Evolutionary conservation across 2,329 filamentous ascomycete species (phyloP), one percentile per base, ranked within the genome.

Genomic region (Coleophoma crateriformis): DNA sequence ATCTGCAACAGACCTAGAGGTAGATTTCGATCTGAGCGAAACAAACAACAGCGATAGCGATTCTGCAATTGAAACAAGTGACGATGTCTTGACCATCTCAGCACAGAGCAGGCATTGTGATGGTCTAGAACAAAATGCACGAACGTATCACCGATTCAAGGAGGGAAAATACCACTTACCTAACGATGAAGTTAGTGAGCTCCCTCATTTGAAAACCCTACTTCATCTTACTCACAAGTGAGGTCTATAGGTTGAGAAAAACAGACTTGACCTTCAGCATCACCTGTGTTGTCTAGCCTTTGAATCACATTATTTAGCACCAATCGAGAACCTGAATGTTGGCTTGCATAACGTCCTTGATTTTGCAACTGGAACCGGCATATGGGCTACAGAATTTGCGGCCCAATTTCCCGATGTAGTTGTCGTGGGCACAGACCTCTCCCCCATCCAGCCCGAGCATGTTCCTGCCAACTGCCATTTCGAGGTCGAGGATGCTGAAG

Each of bases 401-500:
- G 22, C 33, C 15, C 15, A 38, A 32, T 46, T 46, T 12, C 45
- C 45, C n/a, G 19, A 33, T 1, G 33, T 34, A 17, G 35, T 65
- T 32, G 63, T 73, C 7, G 20, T 46, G 4, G 82, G 80, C 38
- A 84, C 79, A 7, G 83, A 87, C 57, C 70, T 87, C 3, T 85
- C 81, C 1, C 81, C 82, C 1, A 81, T 85, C 20, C 83, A 87
- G 58, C 81, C 82, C 3, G 69, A n/a, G 8, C 35, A 78, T 46
- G 81, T 88, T 1, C 85, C 86, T 0, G 77, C 78, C 13, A 90
- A 90, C 55, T 84, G 88, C 19, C 79, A 80, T 54, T 90, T 90
- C 54, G 81, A 81, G 51, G 76, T 90, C 38, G 49, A 48, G 15
- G 51, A 53, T 32, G 51, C 45, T 6, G 51, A 51, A 38, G 48